Evolutionary conservation across 2,329 filamentous ascomycete genomes (phyloP).

Genomic region (Acephala macrosclerotiorum): DNA sequence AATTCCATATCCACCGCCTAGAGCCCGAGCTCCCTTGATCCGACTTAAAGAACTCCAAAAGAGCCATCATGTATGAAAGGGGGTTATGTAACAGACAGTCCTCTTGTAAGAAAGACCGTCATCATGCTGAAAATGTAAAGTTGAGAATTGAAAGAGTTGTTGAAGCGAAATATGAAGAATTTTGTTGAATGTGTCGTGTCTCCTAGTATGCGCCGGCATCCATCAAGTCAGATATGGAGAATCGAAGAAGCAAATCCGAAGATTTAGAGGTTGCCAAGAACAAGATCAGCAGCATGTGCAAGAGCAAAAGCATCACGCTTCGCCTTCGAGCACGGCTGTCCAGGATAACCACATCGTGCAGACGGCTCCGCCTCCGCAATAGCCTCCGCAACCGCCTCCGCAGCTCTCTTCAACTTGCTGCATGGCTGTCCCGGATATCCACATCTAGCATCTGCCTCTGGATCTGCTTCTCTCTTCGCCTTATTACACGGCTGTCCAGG

Average conservation of each 20-base stretch:
- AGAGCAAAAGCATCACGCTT: constrained; percentile 30
- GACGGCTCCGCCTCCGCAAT: constrained; percentile 16
- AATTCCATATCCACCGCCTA: constrained; percentile 1
- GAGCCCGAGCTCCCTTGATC: neutral
- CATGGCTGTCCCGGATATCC: constrained; percentile 36
- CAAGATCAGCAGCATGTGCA: constrained; percentile 28
- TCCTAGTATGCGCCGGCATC: neutral
- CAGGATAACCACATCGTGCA: constrained; percentile 26
- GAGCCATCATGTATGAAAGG: constrained; percentile 4
- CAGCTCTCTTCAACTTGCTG: constrained; percentile 40
- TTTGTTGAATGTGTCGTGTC: neutral
- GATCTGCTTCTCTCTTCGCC: constrained; percentile 22
- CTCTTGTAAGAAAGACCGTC: neutral
- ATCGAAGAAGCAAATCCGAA: neutral
- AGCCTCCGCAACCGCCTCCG: constrained; percentile 36
- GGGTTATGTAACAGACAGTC: neutral
- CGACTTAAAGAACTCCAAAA: neutral
- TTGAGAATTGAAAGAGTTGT: constrained; percentile 1
- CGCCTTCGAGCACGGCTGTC: constrained; percentile 28
- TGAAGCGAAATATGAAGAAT: neutral
- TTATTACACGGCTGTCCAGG: constrained; percentile 25
- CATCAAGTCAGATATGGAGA: neutral
- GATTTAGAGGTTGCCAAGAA: constrained; percentile 22
- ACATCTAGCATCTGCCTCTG: constrained; percentile 34
- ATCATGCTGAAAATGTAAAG: neutral